Evolutionary conservation across 345 rosid genomes (phyloP), one percentile per base, ranked within the genome.

Genomic region (Murraya paniculata): DNA sequence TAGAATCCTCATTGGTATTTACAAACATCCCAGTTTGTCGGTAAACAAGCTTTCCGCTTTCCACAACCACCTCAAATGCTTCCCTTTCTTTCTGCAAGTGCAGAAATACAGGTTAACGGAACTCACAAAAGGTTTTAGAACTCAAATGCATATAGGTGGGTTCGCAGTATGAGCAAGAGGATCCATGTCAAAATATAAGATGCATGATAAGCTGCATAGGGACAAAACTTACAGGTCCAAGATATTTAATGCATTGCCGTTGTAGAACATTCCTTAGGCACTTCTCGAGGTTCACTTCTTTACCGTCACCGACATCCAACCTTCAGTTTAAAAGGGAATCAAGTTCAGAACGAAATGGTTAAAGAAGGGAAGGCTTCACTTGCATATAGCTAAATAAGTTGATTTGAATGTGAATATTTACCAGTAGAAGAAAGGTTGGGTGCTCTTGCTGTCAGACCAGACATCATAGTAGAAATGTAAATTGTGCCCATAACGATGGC

Each of bases 401-500:
- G 4, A n/a, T 72, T 73, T 7, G 45, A n/a, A 39, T 53, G 21
- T 9, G 61, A 53, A 72, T 16, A 31, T 11, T 75, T 87, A 91
- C 95, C 95, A 91, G 87, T 91, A 91, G 80, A 91, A 91, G 89
- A 91, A 91, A 75, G 95, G 93, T 71, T 91, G 92, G 9, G 84
- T 57, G 73, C 93, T 87, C 84, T 59, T 91, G 89, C 91, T 91
- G 60, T 78, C 87, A 57, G 83, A 85, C 95, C 95, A 93, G 50
- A 86, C 83, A 78, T 90, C 90, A 66, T 93, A 92, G 82, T 93
- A 93, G 74, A 90, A 86, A 68, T 91, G 98, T 66, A 93, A 86
- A 80, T 92, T 93, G 86, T 93, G 98, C 50, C 98, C 98, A 83
- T 93, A 93, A 22, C 98, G 89, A 81, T 93, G 98, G 19, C 92